A percentile compares a stretch with the other conserved stretches of the same genome.
Conservation (phyloP, 495 filamentous ascomycete genomes). For the Xylaria scruposa region DNA sequence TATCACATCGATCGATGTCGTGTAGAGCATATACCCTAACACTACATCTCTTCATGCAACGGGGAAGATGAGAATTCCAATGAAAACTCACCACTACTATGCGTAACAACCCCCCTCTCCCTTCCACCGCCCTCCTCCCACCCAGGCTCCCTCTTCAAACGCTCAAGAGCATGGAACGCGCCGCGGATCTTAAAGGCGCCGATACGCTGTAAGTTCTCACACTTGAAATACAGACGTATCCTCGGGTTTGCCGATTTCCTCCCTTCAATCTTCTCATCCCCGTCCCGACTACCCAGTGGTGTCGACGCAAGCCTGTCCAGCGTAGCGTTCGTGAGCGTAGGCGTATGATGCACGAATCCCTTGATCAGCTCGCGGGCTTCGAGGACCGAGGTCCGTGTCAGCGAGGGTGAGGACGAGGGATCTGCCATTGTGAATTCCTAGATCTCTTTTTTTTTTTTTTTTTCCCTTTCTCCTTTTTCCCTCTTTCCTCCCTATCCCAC, state of each 20-base stretch:
- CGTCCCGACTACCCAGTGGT: conserved; percentile 53
- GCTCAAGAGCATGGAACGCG: conserved; percentile 84
- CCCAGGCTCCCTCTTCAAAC: conserved; percentile 70
- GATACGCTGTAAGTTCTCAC: conserved; percentile 89
- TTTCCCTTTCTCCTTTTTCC: too few relatives aligned
- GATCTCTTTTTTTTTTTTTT: neutral
- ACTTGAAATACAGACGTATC: conserved; percentile 90
- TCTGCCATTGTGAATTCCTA: conserved; percentile 51
- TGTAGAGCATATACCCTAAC: neutral
- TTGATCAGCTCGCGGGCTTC: conserved; percentile 75
- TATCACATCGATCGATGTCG: neutral
- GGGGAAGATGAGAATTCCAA: neutral
- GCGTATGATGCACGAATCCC: conserved; percentile 80
- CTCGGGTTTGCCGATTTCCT: conserved; percentile 65
- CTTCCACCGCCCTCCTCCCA: conserved; percentile 57
- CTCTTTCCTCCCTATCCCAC: neutral
- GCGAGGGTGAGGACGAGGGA: conserved; percentile 57
- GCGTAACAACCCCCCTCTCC: conserved; percentile 82
- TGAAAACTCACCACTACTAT: conserved; percentile 76
- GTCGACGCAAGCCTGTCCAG: conserved; percentile 78
- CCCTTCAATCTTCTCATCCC: conserved; percentile 48
- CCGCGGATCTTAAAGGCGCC: conserved; percentile 94
- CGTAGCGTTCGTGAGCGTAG: conserved; percentile 77
- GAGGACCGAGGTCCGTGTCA: conserved; percentile 72
- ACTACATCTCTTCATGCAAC: neutral